Evolutionary conservation across 2,329 filamentous ascomycete species (phyloP).

Genomic region (Didymella exigua): DNA sequence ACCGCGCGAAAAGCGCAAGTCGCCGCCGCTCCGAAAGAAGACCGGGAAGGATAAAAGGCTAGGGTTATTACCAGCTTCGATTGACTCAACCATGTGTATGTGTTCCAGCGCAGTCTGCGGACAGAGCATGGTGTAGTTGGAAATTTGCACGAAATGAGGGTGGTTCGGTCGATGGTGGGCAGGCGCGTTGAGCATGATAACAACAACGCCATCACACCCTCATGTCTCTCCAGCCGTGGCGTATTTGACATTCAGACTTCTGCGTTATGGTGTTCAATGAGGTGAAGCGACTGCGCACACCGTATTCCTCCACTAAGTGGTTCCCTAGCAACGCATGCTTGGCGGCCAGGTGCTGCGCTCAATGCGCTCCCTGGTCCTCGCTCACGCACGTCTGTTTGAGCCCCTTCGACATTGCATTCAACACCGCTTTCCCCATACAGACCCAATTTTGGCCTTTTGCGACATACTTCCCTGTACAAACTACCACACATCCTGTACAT

Average conservation of each 20-base stretch:
- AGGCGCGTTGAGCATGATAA: neutral
- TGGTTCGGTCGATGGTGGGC: neutral
- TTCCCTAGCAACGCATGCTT: conserved; percentile 22
- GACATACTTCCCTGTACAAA: conserved; percentile 13
- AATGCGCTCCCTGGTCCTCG: conserved; percentile 30
- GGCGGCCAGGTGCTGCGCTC: conserved; percentile 32
- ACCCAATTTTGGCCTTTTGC: conserved; percentile 13
- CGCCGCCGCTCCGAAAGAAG: too few species aligned
- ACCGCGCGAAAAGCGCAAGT: too few species aligned
- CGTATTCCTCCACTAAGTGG: conserved; percentile 7
- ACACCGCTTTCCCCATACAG: conserved; percentile 21
- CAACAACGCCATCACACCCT: neutral
- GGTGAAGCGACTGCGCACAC: conserved; percentile 9
- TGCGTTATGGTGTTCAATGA: neutral
- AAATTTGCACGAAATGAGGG: neutral
- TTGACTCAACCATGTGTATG: too few species aligned
- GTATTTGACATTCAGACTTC: too few species aligned
- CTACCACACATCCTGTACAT: neutral
- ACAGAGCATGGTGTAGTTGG: too few species aligned
- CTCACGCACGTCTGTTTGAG: conserved; percentile 17
- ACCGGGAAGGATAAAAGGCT: too few species aligned
- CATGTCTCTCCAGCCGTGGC: neutral
- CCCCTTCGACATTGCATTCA: conserved; percentile 19
- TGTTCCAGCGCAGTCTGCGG: too few species aligned
- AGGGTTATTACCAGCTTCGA: too few species aligned